Conservation (phyloP, 768 basidiomycete species). For the Russula vinacea region DNA sequence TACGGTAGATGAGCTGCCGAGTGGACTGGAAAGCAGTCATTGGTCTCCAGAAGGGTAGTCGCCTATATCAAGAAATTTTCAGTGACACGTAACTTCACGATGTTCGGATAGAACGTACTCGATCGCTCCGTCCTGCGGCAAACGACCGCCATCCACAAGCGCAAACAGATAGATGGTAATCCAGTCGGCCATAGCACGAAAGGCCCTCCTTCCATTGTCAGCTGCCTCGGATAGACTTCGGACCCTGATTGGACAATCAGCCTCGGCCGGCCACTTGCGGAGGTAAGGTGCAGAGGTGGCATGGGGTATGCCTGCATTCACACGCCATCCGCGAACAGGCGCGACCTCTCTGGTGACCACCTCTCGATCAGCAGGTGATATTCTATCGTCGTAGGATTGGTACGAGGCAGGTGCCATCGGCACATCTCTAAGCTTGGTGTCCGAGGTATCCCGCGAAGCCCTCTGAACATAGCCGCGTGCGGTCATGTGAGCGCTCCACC, state of each 20-base stretch:
- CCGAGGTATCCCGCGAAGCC: not conserved
- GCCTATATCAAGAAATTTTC: slow-evolving; percentile 8
- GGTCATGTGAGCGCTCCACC: slow-evolving; percentile 13
- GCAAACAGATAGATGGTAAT: slow-evolving; percentile 27
- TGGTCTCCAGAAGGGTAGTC: slow-evolving; percentile 24
- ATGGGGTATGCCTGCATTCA: slow-evolving; percentile 5
- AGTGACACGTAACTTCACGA: slow-evolving; percentile 8
- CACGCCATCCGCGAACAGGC: slow-evolving; percentile 14
- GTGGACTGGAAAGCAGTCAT: slow-evolving; percentile 28
- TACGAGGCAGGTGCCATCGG: slow-evolving; percentile 5
- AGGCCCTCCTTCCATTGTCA: slow-evolving; percentile 25
- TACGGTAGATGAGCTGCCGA: slow-evolving; percentile 26
- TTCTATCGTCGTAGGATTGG: slow-evolving; percentile 17
- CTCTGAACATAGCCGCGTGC: slow-evolving; percentile 9
- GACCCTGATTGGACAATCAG: slow-evolving; percentile 24
- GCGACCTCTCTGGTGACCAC: slow-evolving; percentile 17
- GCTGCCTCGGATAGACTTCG: slow-evolving; percentile 24
- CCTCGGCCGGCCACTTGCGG: slow-evolving; percentile 16
- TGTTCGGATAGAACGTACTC: slow-evolving; percentile 20
- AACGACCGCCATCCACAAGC: slow-evolving; percentile 24
- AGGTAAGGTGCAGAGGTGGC: slow-evolving; percentile 12
- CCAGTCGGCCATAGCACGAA: slow-evolving; percentile 25
- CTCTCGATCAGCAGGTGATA: slow-evolving; percentile 11
- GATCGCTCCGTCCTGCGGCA: slow-evolving; percentile 26
- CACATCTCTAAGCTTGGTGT: slow-evolving; percentile 7